phyloP scores from a whole-genome alignment of 2,329 filamentous ascomycete species.

The Aspergillus quadricinctus region DNA sequence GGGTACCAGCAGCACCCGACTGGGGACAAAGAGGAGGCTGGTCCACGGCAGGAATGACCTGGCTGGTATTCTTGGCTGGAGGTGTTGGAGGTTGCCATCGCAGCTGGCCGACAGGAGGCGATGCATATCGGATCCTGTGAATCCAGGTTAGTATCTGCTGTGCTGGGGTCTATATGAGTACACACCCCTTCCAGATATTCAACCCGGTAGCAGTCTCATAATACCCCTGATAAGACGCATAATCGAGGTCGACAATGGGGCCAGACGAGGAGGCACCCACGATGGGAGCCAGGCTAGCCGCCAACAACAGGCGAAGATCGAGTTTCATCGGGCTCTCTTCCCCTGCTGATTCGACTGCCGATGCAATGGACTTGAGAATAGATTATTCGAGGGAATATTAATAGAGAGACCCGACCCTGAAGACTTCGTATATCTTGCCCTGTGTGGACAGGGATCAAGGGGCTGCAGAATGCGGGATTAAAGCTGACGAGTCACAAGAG shows the following conservation, averaged over 20 bases:
- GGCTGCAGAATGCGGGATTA: no score
- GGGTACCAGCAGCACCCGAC: slow-evolving; percentile 13
- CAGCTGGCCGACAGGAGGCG: slow-evolving; percentile 28
- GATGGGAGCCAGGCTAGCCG: neutral
- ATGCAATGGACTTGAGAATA: neutral
- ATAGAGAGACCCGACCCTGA: no score
- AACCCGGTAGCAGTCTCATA: slow-evolving; percentile 36
- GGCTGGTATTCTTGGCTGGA: slow-evolving; percentile 14
- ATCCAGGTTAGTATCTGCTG: neutral
- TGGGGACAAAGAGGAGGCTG: slow-evolving; percentile 33
- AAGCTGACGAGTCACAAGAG: no score
- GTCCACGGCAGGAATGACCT: slow-evolving; percentile 20
- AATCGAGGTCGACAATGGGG: slow-evolving; percentile 42
- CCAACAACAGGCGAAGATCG: slow-evolving; percentile 1
- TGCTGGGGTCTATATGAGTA: slow-evolving; percentile 6
- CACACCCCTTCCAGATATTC: slow-evolving; percentile 46
- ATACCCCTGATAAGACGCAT: slow-evolving; percentile 44
- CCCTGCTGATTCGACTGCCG: no score
- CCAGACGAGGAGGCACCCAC: neutral
- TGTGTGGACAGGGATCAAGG: no score
- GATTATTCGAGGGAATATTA: neutral
- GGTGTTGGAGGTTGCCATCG: slow-evolving; percentile 33
- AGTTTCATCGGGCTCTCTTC: neutral
- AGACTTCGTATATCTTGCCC: no score
- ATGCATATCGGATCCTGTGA: slow-evolving; percentile 33